phyloP scores from a whole-genome alignment of 345 rosid species.

The Abelmoschus esculentus region DNA sequence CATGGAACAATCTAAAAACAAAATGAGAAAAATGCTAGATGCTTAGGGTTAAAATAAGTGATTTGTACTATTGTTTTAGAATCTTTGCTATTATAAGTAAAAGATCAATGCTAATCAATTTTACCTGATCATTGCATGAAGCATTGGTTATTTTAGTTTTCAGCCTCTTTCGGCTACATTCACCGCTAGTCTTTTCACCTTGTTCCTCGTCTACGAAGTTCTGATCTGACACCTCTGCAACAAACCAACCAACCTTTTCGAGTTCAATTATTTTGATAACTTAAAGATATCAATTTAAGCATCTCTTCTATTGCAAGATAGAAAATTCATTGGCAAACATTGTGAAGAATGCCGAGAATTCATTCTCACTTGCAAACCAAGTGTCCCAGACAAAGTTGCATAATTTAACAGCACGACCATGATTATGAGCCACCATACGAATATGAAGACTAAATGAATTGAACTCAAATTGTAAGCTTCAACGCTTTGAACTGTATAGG shows the following conservation, averaged over 20 bases:
- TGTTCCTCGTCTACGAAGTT: conserved; percentile 55
- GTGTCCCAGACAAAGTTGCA: background rate
- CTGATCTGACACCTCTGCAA: conserved; percentile 79
- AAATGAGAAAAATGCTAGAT: background rate
- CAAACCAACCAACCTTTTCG: conserved; percentile 7
- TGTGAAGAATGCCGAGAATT: background rate
- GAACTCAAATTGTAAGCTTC: background rate
- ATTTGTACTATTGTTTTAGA: background rate
- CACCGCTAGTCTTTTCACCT: conserved; percentile 20
- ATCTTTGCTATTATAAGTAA: background rate
- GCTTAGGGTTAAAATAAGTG: background rate
- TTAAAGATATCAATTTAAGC: background rate
- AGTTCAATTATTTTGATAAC: background rate
- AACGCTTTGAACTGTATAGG: background rate
- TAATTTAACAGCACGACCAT: background rate
- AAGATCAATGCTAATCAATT: background rate
- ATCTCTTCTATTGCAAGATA: background rate
- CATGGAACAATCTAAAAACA: conserved; percentile 14
- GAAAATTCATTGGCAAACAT: background rate
- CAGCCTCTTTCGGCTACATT: conserved; percentile 32
- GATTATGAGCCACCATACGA: background rate
- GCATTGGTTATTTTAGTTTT: conserved; percentile 17
- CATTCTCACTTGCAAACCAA: background rate
- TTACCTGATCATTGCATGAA: conserved; percentile 39
- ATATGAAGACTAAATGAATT: background rate